Evolutionary conservation across 106 monocot species (phyloP).

Genomic region (Platanthera zijinensis): DNA sequence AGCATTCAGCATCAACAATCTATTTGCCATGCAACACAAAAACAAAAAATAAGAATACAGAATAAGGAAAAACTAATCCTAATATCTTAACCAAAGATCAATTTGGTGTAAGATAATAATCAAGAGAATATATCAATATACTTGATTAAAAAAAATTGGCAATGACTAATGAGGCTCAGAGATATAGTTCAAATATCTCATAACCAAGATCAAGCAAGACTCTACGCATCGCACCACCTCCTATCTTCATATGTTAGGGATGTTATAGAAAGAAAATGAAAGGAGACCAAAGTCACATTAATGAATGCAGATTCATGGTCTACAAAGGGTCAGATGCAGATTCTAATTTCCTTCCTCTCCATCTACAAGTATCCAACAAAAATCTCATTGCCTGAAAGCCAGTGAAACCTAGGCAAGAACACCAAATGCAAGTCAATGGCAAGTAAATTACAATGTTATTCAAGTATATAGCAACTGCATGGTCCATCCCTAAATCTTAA

Average conservation of each 20-base stretch:
- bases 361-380: neutral
- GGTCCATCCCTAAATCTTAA: neutral
- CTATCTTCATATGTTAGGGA: neutral
- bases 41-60: neutral
- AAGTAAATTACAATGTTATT: neutral
- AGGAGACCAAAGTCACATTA: neutral
- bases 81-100: neutral
- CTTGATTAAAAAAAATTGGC: neutral
- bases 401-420: neutral
- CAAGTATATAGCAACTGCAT: neutral
- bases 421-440: neutral
- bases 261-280: neutral
- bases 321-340: neutral
- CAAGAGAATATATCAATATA: neutral
- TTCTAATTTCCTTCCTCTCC: neutral
- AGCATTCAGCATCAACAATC: neutral
- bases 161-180: neutral
- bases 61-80: neutral
- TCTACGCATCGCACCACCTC: neutral
- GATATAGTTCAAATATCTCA: neutral
- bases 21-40: neutral
- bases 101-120: neutral
- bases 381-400: neutral
- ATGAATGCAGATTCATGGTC: neutral
- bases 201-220: slow-evolving; percentile 1